Percentiles rank a stretch among this genome's conserved stretches.
These are phyloP conservation scores for Aspergillus sp. DNA, from an alignment of 2,329 filamentous ascomycete genomes.

Conservation along the genomic window DNA sequence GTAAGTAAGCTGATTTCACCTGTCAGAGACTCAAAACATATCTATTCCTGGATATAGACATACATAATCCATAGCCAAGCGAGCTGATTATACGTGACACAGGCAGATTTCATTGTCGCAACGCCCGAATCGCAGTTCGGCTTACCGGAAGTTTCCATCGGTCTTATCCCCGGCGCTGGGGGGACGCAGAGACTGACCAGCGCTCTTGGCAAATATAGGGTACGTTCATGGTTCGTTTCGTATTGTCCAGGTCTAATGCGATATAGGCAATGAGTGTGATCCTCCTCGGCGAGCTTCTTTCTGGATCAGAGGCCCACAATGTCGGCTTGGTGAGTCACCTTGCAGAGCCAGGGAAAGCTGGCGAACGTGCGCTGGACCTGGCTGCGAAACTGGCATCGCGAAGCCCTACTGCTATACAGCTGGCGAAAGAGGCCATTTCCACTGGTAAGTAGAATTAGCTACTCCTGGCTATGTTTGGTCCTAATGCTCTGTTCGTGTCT, in stretches of 20 bases:
- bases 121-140: background rate
- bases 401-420: conserved; percentile 3
- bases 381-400: conserved; percentile 3
- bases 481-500: background rate
- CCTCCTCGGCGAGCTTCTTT: conserved; percentile 7
- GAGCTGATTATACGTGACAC: too few relatives aligned
- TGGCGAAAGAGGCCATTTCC: conserved; percentile 12
- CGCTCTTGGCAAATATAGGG: conserved; percentile 11
- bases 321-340: conserved; percentile 4
- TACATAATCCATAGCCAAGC: too few relatives aligned
- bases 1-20: background rate
- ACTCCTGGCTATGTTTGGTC: background rate
- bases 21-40: background rate
- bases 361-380: conserved; percentile 1
- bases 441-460: background rate
- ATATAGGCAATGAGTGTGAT: conserved; percentile 12
- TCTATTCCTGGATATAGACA: too few relatives aligned
- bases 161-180: conserved; percentile 13
- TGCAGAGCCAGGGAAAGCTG: background rate
- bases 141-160: conserved; percentile 10
- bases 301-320: conserved; percentile 1
- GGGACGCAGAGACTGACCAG: conserved; percentile 10
- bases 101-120: conserved; percentile 13
- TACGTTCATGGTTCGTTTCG: background rate
- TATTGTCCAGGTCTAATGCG: background rate